A percentile compares a stretch with the other conserved stretches of the same genome.
Conservation (phyloP, 169 alveolate species). For the Toxoplasma gondii region DNA sequence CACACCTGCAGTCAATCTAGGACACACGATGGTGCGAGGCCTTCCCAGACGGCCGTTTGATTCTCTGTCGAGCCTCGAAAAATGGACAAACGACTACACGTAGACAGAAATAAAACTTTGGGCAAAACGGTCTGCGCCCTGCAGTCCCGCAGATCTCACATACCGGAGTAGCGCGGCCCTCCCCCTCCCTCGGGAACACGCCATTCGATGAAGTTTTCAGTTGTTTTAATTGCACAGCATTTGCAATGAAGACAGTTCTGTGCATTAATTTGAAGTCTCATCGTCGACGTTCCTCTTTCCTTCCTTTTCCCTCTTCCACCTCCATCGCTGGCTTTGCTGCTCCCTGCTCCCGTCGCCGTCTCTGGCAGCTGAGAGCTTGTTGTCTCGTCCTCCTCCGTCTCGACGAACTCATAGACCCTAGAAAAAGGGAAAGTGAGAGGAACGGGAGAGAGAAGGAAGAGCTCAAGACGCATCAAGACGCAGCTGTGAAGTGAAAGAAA, state of each 20-base stretch:
- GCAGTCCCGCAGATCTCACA: slow-evolving; percentile 50
- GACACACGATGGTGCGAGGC: no score
- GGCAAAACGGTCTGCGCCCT: no score
- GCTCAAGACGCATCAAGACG: no score
- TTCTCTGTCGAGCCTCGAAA: no score
- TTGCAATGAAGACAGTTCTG: slow-evolving; percentile 92
- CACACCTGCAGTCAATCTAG: no score
- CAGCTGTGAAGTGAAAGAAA: no score
- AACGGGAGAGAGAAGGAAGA: background rate
- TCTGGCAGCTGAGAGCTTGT: background rate
- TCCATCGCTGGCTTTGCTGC: background rate
- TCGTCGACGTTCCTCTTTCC: slow-evolving; percentile 57
- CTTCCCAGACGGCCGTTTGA: no score
- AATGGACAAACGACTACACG: no score
- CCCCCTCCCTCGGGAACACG: slow-evolving; percentile 92
- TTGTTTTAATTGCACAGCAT: slow-evolving; percentile 82
- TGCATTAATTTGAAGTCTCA: slow-evolving; percentile 83
- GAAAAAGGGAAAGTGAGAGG: slow-evolving; percentile 42
- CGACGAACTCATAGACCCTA: slow-evolving; percentile 85
- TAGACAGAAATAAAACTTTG: no score
- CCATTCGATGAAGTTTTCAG: slow-evolving; percentile 86
- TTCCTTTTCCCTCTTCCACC: background rate
- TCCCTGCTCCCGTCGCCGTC: background rate
- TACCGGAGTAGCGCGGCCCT: slow-evolving; percentile 86
- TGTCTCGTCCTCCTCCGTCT: background rate